These are phyloP conservation scores for Daucus carota DNA, from an alignment of 129 eudicot species.

Conservation along the genomic window DNA sequence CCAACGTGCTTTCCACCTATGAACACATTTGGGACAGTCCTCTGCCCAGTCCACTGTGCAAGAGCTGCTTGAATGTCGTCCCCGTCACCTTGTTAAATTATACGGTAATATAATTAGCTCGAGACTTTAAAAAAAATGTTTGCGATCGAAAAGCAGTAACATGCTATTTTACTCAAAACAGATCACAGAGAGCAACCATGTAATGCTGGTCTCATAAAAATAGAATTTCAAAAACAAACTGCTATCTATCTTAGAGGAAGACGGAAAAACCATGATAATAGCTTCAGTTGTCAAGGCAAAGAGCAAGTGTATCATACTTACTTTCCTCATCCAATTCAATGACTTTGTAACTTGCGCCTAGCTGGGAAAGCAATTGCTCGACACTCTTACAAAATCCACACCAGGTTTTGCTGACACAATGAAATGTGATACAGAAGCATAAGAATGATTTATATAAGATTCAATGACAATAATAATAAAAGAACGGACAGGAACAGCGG, in stretches of 20 bases:
- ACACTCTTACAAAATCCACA: slow-evolving; percentile 69
- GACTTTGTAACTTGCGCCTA: slow-evolving; percentile 57
- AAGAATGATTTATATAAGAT: not conserved
- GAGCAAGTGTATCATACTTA: slow-evolving; percentile 20
- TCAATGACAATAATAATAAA: no score
- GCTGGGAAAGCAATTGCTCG: slow-evolving; percentile 58
- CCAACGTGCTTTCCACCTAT: slow-evolving; percentile 82
- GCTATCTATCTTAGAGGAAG: not conserved
- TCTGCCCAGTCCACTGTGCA: slow-evolving; percentile 76
- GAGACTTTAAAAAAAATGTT: not conserved
- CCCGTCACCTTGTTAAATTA: slow-evolving; percentile 52
- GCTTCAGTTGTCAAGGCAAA: not conserved
- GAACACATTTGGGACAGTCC: slow-evolving; percentile 90
- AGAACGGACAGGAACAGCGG: not conserved
- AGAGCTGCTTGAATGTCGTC: slow-evolving; percentile 64
- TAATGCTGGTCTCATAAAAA: not conserved
- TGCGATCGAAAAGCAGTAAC: not conserved
- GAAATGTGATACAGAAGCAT: not conserved
- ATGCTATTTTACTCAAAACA: not conserved
- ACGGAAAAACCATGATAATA: not conserved
- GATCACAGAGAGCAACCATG: not conserved
- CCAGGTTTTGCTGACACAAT: slow-evolving; percentile 63
- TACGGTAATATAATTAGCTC: not conserved
- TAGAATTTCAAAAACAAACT: not conserved
- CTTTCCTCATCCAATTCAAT: slow-evolving; percentile 77